Base-by-base conservation (phyloP, 768 basidiomycete genomes). In the Russula sp. region DNA sequence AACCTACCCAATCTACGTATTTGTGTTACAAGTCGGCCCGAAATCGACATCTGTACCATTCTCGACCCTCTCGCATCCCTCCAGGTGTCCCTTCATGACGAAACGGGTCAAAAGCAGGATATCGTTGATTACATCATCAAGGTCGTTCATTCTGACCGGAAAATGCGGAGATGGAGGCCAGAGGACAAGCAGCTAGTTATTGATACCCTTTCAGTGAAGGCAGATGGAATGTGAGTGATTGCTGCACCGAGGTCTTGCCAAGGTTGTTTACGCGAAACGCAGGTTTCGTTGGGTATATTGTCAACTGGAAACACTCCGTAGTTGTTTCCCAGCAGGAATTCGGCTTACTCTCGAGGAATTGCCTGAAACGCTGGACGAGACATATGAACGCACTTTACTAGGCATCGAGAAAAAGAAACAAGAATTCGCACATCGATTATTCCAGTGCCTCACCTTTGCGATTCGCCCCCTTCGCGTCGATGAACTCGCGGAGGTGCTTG, bases 271-370 rank as follows among this genome's bases (percentile, higher is more conserved):
- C 5, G 14, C 14, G 3, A 38, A 2, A n/a, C 9, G 1, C 22
- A 61, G 60, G 60, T 61, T 61, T 42, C 39, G 56, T 3, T 61
- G 54, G 54, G 60, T 61, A 0, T 34, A 22, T 14, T 61, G 56
- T 35, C 60, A 51, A 13, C 20, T 61, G 22, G 60, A 6, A 6
- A 35, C n/a, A 2, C 41, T 62, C 3, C 56, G 56, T 32, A n/a
- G 35, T 20, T 49, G 48, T 5, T 36, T 58, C n/a, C 61, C 61
- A 7, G 4, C 39, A 7, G 29, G 11, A 11, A 52, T 58, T 42
- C 48, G 16, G 20, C 22, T 10, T n/a, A 34, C 22, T 32, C 20
- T 62, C 11, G 49, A 61, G 0, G 39, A 47, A n/a, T 42, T 61
- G 18, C 60, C 60, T 0, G 34, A 42, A 10, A 57, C 47, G 9